Base-by-base conservation (phyloP, 768 basidiomycete genomes). In the Solioccasus polychromus region DNA sequence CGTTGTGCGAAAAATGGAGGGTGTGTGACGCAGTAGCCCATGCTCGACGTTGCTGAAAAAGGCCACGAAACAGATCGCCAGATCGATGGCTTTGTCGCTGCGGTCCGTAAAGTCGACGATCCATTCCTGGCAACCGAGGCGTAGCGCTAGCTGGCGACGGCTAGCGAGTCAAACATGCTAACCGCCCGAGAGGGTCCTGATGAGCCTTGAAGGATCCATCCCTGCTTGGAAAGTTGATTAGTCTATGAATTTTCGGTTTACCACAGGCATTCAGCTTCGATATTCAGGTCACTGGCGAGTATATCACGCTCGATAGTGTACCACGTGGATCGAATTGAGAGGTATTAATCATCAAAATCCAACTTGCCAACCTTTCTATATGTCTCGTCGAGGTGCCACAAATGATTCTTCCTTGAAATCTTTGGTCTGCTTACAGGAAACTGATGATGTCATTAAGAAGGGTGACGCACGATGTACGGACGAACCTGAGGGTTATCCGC, bases 121-220 rank as follows among this genome's bases (percentile, higher is more conserved):
- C 66, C 66, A 71, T 32, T 71, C 69, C 18, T 60, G 46, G 12
- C 53, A 62, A 8, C 36, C 43, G 26, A 69, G 62, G 10, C 64
- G 67, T 1, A 81, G 60, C 3, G 64, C 40, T 14, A 77, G 65
- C 15, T 60, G 55, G 3, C 64, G 24, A 78, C 50, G 2, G 79
- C 70, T 4, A 82, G 68, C 1, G 77, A 78, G 2, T 72, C n/a
- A n/a, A n/a, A n/a, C 77, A 78, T 77, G 19, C 53, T 55, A n/a
- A n/a, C n/a, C n/a, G 7, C 54, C 8, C 71, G 69, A 5, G 73
- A 73, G 0, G 77, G 46, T 78, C 79, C 32, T 71, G 65, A 50
- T 78, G 78, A 1, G 71, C 31, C 51, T 76, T 76, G 67, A 78
- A 79, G 54, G 75, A 78, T 0, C 68, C 68, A 9, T 64, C 76